Base-by-base conservation (phyloP, 768 basidiomycete species). In the Rhodotorula graminis region DNA sequence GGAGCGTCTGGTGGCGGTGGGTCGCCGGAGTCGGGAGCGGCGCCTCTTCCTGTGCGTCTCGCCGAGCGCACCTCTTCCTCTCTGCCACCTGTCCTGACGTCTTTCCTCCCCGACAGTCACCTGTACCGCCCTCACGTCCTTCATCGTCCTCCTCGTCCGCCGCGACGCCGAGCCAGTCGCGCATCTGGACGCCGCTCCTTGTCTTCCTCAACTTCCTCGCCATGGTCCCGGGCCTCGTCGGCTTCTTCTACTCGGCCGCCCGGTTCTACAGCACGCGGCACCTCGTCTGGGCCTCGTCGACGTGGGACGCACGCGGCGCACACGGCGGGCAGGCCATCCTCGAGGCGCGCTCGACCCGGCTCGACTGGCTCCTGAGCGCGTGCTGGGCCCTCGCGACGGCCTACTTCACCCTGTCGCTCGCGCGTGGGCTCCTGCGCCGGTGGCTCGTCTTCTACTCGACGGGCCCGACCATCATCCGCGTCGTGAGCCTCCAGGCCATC, bases 401-500 rank as follows among this genome's bases (percentile, higher is more conserved):
- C 31, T 88, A 90, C 79, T 93, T 95, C 81, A 95, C 92, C 74
- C 88, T 94, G 73, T 83, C 84, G 56, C 84, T 98, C 23, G 91
- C 94, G 0, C 90, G 93, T 0, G 94, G 95, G 19, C 87, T 98
- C 1, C 85, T 94, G 37, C 87, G 87, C 44, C 88, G 95, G 60
- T 98, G 95, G 95, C 85, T 88, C 31, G 85, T 90, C 0, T 95
- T 96, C 82, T 98, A 98, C 80, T 86, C 91, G 0, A 89, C 92
- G 0, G 83, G 91, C 40, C 86, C 94, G 9, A 92, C 93, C 3
- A 86, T 97, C 73, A 90, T 96, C 78, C 89, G 95, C 25, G 87
- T 97, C 9, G 85, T 97, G 67, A 94, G 92, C 0, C 84, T 98
- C 0, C 95, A 97, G 80, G 91, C 91, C 27, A 93, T 98, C 70